Evolutionary conservation across 2,329 filamentous ascomycete species (phyloP).

Genomic region (Sporothrix inflata): DNA sequence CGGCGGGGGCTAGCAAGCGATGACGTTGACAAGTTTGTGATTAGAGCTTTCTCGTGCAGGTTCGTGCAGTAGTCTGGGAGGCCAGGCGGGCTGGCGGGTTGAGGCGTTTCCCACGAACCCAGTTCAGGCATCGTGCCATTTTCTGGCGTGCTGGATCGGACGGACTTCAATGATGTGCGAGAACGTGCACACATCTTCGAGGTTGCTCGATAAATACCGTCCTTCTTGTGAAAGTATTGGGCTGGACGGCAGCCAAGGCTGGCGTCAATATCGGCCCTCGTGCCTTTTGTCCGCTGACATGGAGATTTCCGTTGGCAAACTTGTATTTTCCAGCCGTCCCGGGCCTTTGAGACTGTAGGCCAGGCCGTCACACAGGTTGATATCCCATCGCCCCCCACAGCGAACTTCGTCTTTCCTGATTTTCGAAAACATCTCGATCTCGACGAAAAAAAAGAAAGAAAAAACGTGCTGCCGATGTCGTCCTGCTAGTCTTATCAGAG

Average conservation of each 20-base stretch:
- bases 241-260: background rate
- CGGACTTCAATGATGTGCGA: background rate
- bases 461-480: background rate
- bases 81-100: background rate
- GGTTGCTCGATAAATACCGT: background rate
- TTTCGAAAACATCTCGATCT: background rate
- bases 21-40: constrained; percentile 15
- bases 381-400: background rate
- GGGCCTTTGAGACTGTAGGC: background rate
- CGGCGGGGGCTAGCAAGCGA: constrained; percentile 10
- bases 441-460: background rate
- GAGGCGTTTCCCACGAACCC: constrained; percentile 5
- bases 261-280: background rate
- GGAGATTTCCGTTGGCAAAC: background rate
- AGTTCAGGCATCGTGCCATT: constrained; percentile 14
- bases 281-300: constrained; percentile 1
- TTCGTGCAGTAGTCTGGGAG: constrained; percentile 1
- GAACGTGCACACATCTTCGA: background rate
- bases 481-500: background rate
- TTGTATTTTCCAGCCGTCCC: constrained; percentile 26
- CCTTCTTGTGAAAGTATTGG: background rate
- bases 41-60: constrained; percentile 2
- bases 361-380: background rate
- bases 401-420: background rate
- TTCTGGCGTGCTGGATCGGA: background rate